Percentiles rank a stretch among this genome's conserved stretches.
Conservation (phyloP, 345 rosid species). For the Atalantia buxifolia region DNA sequence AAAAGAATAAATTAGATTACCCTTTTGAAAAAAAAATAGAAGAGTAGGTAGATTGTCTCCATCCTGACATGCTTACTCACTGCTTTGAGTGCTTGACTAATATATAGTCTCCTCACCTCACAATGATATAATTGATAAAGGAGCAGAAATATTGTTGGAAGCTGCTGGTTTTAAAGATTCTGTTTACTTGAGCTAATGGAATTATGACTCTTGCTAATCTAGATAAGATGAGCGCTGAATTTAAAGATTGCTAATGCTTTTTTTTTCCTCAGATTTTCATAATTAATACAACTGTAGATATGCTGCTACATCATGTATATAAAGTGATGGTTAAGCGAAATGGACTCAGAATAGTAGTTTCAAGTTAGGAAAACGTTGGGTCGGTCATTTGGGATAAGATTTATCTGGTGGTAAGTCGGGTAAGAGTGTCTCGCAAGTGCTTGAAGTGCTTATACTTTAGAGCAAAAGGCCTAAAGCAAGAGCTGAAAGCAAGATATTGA, state of each 20-base stretch:
- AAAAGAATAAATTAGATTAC: no score
- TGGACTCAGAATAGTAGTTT: not conserved
- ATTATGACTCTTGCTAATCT: not conserved
- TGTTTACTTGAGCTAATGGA: not conserved
- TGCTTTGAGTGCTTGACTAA: not conserved
- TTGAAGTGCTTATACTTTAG: not conserved
- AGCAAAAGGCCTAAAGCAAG: no score
- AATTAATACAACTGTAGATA: no score
- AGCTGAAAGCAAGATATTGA: not conserved
- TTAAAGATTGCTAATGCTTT: no score
- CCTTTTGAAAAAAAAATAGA: no score
- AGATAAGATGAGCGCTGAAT: not conserved
- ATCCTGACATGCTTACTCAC: not conserved
- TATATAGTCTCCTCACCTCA: no score
- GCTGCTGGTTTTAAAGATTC: not conserved
- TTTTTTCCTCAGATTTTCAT: no score
- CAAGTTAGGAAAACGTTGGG: not conserved
- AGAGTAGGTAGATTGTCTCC: not conserved
- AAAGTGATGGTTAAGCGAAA: not conserved
- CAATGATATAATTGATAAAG: no score
- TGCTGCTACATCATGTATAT: no score
- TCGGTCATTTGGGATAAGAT: not conserved
- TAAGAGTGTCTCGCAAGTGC: not conserved
- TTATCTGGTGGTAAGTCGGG: no score
- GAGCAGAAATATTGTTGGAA: not conserved